phyloP scores from a whole-genome alignment of 129 eudicot genomes.

The Flaveria ramosissima region DNA sequence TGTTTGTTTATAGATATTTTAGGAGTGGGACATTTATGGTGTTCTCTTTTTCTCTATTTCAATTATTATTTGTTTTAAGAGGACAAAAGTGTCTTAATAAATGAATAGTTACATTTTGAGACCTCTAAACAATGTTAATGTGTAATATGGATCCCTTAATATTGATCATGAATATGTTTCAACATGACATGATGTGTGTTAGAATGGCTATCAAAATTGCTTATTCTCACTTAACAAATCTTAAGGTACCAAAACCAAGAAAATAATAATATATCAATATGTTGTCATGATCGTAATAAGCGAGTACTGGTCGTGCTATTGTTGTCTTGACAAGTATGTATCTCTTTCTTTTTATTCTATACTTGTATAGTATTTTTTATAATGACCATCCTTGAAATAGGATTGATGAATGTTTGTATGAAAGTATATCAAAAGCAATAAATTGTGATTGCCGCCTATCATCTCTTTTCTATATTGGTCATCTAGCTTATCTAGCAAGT shows the following conservation, averaged over 20 bases:
- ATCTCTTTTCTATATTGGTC: neutral
- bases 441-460: neutral
- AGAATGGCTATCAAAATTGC: neutral
- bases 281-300: neutral
- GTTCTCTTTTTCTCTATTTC: neutral
- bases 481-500: neutral
- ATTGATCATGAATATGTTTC: neutral
- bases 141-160: neutral
- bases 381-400: too few species aligned
- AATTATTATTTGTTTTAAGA: constrained; percentile 35
- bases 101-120: constrained; percentile 17
- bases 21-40: constrained; percentile 26
- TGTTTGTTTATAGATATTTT: constrained; percentile 1
- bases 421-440: too few species aligned
- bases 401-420: too few species aligned
- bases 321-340: too few species aligned
- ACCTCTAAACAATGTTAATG: constrained; percentile 12
- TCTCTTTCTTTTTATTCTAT: too few species aligned
- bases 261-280: neutral
- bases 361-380: too few species aligned
- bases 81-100: constrained; percentile 32
- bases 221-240: too few species aligned
- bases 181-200: neutral
- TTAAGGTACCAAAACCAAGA: too few species aligned
- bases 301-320: too few species aligned